Evolutionary conservation across 2,329 filamentous ascomycete species (phyloP).

Genomic region (Colletotrichum tofieldiae): DNA sequence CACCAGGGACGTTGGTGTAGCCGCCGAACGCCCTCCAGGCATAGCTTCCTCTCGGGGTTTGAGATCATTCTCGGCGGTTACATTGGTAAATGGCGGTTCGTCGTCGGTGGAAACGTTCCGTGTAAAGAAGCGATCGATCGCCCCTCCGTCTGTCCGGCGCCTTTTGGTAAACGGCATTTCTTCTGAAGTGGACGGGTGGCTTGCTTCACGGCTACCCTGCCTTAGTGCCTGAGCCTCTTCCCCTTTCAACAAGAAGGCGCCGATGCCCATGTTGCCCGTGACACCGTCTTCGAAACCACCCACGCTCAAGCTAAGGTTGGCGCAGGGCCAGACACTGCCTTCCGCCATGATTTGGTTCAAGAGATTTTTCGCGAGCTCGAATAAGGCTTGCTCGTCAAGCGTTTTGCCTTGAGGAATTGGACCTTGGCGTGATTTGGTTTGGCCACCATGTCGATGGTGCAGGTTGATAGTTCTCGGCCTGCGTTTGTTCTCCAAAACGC

Average conservation of each 20-base stretch:
- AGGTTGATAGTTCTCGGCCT: conserved; percentile 89
- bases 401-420: conserved; percentile 83
- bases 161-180: conserved; percentile 54
- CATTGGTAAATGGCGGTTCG: conserved; percentile 45
- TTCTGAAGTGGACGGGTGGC: conserved; percentile 4
- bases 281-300: conserved; percentile 93
- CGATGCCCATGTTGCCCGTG: conserved; percentile 88
- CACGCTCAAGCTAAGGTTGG: conserved; percentile 90
- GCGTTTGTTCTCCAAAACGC: conserved; percentile 87
- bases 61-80: conserved; percentile 27
- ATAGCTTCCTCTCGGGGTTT: conserved; percentile 36
- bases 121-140: conserved; percentile 73
- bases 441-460: conserved; percentile 82
- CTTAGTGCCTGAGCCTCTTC: conserved; percentile 74
- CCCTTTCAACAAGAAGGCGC: conserved; percentile 85
- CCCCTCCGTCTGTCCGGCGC: conserved; percentile 62
- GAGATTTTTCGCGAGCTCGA: conserved; percentile 82
- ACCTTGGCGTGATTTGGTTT: conserved; percentile 81
- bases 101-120: conserved; percentile 55
- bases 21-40: conserved; percentile 32
- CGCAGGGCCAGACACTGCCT: conserved; percentile 88
- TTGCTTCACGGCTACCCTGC: conserved; percentile 50
- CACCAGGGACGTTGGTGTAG: background rate
- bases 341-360: conserved; percentile 85
- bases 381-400: conserved; percentile 80